Conservation (phyloP, 805 yeast genomes). For the Saccharomycopsis selenospora region DNA sequence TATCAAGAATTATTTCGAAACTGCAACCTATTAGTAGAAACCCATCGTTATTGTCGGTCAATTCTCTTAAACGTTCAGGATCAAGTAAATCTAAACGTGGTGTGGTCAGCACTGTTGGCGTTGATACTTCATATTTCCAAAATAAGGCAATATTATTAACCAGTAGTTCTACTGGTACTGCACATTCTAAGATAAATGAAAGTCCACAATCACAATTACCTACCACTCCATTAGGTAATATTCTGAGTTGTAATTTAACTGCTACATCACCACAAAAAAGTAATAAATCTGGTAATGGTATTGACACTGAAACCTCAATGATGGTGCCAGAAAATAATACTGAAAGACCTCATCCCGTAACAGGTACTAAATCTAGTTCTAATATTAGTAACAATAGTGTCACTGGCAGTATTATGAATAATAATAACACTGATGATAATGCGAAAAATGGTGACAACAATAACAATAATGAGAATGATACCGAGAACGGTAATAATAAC, state of each 20-base stretch:
- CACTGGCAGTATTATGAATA: neutral
- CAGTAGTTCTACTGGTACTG: conserved; percentile 18
- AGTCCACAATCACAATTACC: neutral
- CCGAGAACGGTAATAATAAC: conserved; percentile 6
- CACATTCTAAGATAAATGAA: conserved; percentile 7
- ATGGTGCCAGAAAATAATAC: too few species aligned
- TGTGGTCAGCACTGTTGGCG: neutral
- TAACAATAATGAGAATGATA: conserved; percentile 4
- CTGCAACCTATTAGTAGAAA: conserved; percentile 5
- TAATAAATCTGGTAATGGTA: too few species aligned
- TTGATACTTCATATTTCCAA: conserved; percentile 9
- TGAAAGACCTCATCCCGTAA: too few species aligned
- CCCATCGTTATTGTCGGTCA: conserved; percentile 7
- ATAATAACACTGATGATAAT: neutral
- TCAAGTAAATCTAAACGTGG: conserved; percentile 12
- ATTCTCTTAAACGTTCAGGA: conserved; percentile 11
- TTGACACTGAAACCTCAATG: too few species aligned
- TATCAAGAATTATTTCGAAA: neutral
- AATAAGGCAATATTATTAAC: conserved; percentile 15
- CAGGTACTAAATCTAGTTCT: neutral
- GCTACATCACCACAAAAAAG: neutral
- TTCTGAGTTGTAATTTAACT: neutral
- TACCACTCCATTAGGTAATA: neutral
- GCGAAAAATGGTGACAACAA: neutral
- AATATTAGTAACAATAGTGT: neutral